Base-by-base conservation (phyloP, 2,329 filamentous ascomycete species). In the Fusarium verrucosum region DNA sequence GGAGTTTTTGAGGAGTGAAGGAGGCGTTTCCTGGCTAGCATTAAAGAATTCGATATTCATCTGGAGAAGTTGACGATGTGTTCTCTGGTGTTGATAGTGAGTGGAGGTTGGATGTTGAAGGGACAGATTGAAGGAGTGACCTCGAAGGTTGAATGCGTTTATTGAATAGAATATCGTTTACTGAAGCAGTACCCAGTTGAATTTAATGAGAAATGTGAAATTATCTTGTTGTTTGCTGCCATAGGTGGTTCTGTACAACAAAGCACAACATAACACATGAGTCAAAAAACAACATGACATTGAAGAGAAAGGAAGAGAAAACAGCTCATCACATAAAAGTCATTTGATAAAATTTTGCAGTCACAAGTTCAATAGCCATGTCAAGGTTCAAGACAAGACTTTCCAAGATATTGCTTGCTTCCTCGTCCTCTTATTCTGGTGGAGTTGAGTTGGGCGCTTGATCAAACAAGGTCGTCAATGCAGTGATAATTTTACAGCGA, bases 381-480 rank as follows among this genome's bases (percentile, higher is more conserved):
- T 19, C 22, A 44, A 43, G 32, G 11, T 35, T 36, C 28, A 37
- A 45, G 23, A 50, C 25, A 23, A 58, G 17, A 33, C 13, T 51
- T 36, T 19, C 33, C 28, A 44, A 59, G 14, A 36, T 36, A 59
- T 44, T 32, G 14, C 30, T 44, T 46, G 26, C 42, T 40, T 45
- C 40, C 49, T 57, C 47, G 32, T 47, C 37, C 37, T 49, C 37
- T 40, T 17, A 35, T 36, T 62, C 13, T 43, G 32, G 58, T 63
- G 58, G 60, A 63, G 33, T 52, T 43, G 23, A 38, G 30, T 38
- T 25, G 42, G 62, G 62, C 62, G 62, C 62, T 66, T 66, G 41
- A 58, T 65, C 46, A 65, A 66, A 65, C 62, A 40, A 62, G 43
- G 35, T 20, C 56, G 11, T 66, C 30, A 65, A 65, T 65, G 62